Evolutionary conservation across 2,329 filamentous ascomycete genomes (phyloP).

Genomic region (Colletotrichum tamarilloi): DNA sequence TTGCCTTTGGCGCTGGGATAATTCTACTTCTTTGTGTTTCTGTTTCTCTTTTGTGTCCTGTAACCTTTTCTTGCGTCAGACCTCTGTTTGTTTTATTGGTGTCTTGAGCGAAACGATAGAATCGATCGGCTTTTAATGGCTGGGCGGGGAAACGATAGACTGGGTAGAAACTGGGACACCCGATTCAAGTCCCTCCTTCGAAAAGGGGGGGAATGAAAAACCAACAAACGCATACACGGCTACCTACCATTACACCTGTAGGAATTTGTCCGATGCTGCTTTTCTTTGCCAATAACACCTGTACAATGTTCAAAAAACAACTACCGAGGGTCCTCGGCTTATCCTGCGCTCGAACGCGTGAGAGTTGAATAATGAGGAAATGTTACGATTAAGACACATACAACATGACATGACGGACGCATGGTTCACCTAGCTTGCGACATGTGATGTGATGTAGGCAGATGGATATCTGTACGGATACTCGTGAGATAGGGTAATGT

Average conservation of each 20-base stretch:
- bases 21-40: background rate
- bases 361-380: slow-evolving; percentile 24
- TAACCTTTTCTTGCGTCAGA: slow-evolving; percentile 8
- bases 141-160: slow-evolving; percentile 32
- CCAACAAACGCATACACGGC: slow-evolving; percentile 7
- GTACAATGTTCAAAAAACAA: slow-evolving; percentile 26
- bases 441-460: background rate
- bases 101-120: slow-evolving; percentile 34
- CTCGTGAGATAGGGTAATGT: too few relatives aligned
- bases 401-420: background rate
- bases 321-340: background rate
- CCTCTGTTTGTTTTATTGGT: slow-evolving; percentile 27
- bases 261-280: slow-evolving; percentile 24
- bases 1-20: slow-evolving; percentile 20
- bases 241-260: slow-evolving; percentile 13
- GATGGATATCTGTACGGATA: too few relatives aligned
- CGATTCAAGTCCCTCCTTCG: slow-evolving; percentile 6
- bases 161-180: slow-evolving; percentile 31
- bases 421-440: background rate
- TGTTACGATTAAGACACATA: background rate
- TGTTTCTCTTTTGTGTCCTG: slow-evolving; percentile 10
- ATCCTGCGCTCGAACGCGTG: slow-evolving; percentile 19
- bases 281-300: slow-evolving; percentile 30
- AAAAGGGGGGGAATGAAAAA: background rate
- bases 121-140: slow-evolving; percentile 34